A percentile compares a stretch with the other conserved stretches of the same genome.
phyloP scores from a whole-genome alignment of 495 filamentous ascomycete species.

The Corynascus novoguineensis region DNA sequence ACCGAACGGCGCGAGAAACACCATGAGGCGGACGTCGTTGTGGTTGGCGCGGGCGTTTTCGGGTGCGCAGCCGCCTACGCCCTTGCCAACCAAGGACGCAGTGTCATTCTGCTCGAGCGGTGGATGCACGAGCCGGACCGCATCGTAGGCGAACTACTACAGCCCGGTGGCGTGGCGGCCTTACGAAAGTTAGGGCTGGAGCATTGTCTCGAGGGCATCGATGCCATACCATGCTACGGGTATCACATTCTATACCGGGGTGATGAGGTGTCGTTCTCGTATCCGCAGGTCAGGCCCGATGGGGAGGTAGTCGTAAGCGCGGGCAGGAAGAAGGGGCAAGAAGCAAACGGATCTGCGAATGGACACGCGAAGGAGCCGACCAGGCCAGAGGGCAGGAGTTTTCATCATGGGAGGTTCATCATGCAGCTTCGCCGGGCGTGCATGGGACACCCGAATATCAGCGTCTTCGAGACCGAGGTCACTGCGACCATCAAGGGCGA shows the following conservation, averaged over 20 bases:
- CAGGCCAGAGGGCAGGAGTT: slow-evolving; percentile 60
- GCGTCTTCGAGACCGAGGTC: slow-evolving; percentile 67
- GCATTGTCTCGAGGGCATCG: slow-evolving; percentile 84
- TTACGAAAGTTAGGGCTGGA: slow-evolving; percentile 72
- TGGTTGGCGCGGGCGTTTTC: slow-evolving; percentile 85
- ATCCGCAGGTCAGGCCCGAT: slow-evolving; percentile 43
- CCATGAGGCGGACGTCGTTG: slow-evolving; percentile 67
- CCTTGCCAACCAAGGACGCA: slow-evolving; percentile 76
- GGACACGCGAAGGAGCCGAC: slow-evolving; percentile 12
- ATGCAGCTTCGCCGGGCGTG: slow-evolving; percentile 66
- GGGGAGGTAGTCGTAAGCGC: slow-evolving; percentile 21
- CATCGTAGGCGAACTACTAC: slow-evolving; percentile 92
- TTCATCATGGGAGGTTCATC: slow-evolving; percentile 84
- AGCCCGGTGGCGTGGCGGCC: slow-evolving; percentile 83
- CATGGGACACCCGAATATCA: slow-evolving; percentile 61
- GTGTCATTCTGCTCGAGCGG: slow-evolving; percentile 82
- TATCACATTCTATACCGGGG: slow-evolving; percentile 85
- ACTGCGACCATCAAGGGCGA: slow-evolving; percentile 55
- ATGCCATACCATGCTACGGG: slow-evolving; percentile 72
- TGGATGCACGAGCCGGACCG: slow-evolving; percentile 92
- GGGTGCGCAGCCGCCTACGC: slow-evolving; percentile 84
- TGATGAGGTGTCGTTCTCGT: slow-evolving; percentile 71
- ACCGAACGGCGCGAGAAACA: slow-evolving; percentile 36
- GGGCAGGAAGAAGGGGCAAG: neutral
- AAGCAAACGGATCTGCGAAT: slow-evolving; percentile 16